Base-by-base conservation (phyloP, 768 basidiomycete genomes). In the Termitomyces sp. region DNA sequence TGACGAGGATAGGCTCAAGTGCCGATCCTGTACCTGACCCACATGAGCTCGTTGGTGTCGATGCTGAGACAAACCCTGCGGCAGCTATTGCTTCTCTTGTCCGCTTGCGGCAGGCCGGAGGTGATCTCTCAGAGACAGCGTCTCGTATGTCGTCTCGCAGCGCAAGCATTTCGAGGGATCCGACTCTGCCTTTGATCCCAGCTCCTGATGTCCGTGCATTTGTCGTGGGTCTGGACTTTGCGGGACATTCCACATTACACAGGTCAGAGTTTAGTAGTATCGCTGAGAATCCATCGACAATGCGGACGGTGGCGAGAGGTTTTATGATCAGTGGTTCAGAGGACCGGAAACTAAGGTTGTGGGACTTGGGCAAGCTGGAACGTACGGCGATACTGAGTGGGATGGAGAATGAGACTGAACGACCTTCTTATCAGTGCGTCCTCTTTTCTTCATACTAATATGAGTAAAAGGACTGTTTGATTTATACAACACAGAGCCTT, bases 281-380 rank as follows among this genome's bases (percentile, higher is more conserved):
- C 38, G 70, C 63, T 30, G 81, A 81, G 47, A 65, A 73, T 24
- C 70, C 69, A 36, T 65, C 68, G 13, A 70, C 75, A 20, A 70
- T 71, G n/a, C 73, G 78, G 22, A 72, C 75, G 33, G 61, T 66
- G 26, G 72, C 73, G 24, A 76, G 81, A 35, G 92, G 90, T 0
- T 98, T 86, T 68, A 78, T 96, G 70, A 72, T 98, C 30, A 93
- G 83, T 24, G 96, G 92, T 1, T 96, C 94, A 0, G 92, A 95
- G 64, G 97, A 99, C 71, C 81, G 88, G 50, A 87, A 86, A 63
- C 78, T 99, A 41, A 79, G 93, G 26, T 77, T 92, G 61, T 98
- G 94, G 94, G 94, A 98, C 70, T 68, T 97, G 57, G 82, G 76
- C 8, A 83, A 79, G 63, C 69, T 86, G 28, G 86, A 90, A 57